phyloP scores from a whole-genome alignment of 2,329 filamentous ascomycete genomes.

The Diaporthe citrichinensis region DNA sequence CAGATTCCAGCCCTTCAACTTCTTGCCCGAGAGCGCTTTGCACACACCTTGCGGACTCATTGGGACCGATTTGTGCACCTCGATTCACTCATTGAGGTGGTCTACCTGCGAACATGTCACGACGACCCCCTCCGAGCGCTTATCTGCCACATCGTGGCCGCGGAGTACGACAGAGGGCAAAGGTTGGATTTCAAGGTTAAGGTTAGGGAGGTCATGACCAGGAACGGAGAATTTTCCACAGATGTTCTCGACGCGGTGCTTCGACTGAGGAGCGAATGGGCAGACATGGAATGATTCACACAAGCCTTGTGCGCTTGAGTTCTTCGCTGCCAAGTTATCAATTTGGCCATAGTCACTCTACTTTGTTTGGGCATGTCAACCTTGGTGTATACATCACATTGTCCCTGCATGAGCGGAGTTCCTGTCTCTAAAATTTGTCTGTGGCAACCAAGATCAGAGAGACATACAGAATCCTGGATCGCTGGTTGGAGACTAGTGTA shows the following conservation, averaged over 20 bases:
- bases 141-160: neutral
- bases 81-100: neutral
- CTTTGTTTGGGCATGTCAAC: neutral
- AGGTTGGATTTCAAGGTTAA: neutral
- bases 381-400: neutral
- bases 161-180: neutral
- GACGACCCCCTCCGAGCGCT: neutral
- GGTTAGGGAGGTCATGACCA: neutral
- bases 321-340: neutral
- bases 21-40: neutral
- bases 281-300: neutral
- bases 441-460: neutral
- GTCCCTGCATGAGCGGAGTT: neutral
- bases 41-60: neutral
- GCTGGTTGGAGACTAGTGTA: neutral
- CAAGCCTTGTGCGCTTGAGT: neutral
- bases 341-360: neutral
- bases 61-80: neutral
- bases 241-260: neutral
- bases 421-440: neutral
- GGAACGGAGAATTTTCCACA: neutral
- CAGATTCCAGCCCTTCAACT: slow-evolving; percentile 7
- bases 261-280: neutral
- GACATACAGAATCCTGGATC: neutral
- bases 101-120: neutral